Base-by-base conservation (phyloP, 2,329 filamentous ascomycete genomes). In the Zasmidium angulare region DNA sequence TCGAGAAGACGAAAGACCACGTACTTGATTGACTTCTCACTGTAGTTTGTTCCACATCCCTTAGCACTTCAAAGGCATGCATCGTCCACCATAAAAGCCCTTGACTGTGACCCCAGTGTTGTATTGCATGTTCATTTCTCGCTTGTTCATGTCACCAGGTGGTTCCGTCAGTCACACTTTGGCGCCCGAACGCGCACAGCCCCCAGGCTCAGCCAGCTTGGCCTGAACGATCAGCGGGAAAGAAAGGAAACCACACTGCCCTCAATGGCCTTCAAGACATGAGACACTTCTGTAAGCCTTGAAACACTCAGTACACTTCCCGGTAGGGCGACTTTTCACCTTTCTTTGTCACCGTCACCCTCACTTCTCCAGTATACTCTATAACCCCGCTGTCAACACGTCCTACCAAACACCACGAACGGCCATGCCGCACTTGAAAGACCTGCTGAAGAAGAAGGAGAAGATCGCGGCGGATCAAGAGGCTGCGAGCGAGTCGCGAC, bases 401-500 rank as follows among this genome's bases (percentile, higher is more conserved):
- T 43, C 36, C 36, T 29, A 11, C 49, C 21, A 29, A 19, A 26
- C n/a, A 26, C 22, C 49, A 19, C 22, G 11, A 3, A 50, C 31
- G 58, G 63, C 51, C 56, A 81, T 71, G 65, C 88, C 87, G 83
- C 78, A 84, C 62, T 75, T 88, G 61, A 82, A 80, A 70, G 81
- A 86, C 66, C 73, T 88, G 24, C 76, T 89, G 59, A 86, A 83
- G 72, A 88, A 86, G 77, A 86, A 85, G 69, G 82, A 85, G 43
- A 84, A 79, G 68, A 74, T 60, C 73, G 72, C 75, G 22, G 53
- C 51, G 71, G 12, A 46, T 53, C 14, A 65, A 63, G 21, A 59
- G 59, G 46, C 58, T 36, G 17, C 82, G 66, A 72, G 64, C 80
- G 31, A 63, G 48, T 40, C 57, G 43, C 46, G 19, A 21, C 24